Evolutionary conservation across 148 eudicot genomes (phyloP), one percentile per base, ranked within the genome.

Genomic region (Vaccinium macrocarpon): DNA sequence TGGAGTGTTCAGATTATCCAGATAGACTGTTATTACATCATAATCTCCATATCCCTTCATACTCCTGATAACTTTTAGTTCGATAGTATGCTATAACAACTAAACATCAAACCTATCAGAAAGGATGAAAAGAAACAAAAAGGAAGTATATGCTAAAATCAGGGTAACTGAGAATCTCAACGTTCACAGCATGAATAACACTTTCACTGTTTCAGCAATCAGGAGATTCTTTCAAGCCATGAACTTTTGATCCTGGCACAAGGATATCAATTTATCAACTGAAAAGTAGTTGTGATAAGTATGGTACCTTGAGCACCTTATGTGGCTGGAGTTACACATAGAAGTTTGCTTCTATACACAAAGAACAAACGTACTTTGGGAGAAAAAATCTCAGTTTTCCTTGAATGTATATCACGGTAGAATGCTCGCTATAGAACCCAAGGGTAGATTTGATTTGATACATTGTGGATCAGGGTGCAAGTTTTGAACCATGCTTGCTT

Each of bases 381-480:
- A 15, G 18, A 52, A 13, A 35, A 80, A 59, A 55, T 79, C 66
- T 55, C 19, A 56, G 14, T 42, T 16, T 15, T 23, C 53, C 48
- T 68, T 5, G 62, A 70, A 66, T 27, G 9, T 25, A 25, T 32
- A n/a, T 81, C n/a, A 3, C 48, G 50, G 8, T 48, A 59, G 46
- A 27, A 70, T 27, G 10, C 77, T 50, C 27, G 1, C 25, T 9
- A 2, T 25, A 1, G 25, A 55, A 62, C 72, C 25, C 12, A 19
- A 50, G 57, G 38, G 76, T 66, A 49, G 8, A 42, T 57, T 8
- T 86, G 81, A 35, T 55, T 76, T 84, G 16, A 27, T 48, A 51
- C 6, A 62, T 35, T 74, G 68, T 68, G 29, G 61, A 68, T 49
- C 61, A 27, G 59, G 76, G 14, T 25, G 16, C 68, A 14, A 78